Conservation (phyloP, 768 basidiomycete genomes). For the Kwoniella europaea region DNA sequence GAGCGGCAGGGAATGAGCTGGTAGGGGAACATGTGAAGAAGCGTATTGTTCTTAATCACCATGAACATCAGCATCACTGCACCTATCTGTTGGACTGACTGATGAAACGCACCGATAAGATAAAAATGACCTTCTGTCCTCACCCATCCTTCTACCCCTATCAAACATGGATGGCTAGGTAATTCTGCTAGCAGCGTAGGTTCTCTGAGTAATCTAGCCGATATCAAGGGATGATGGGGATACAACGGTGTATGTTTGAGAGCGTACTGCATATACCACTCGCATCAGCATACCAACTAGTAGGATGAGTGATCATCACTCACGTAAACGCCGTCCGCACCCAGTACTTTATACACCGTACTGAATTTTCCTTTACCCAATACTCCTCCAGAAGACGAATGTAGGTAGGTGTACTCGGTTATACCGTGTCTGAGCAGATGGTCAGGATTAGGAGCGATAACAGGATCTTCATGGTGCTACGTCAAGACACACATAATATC, state of each 20-base stretch:
- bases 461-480: slow-evolving; percentile 26
- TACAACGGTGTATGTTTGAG: slow-evolving; percentile 61
- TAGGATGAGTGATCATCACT: slow-evolving; percentile 16
- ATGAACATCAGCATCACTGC: too few relatives aligned
- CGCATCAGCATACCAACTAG: too few relatives aligned
- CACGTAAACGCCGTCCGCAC: slow-evolving; percentile 54
- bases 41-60: slow-evolving; percentile 41
- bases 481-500: neutral
- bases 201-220: slow-evolving; percentile 59
- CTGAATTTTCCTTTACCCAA: slow-evolving; percentile 61
- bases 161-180: slow-evolving; percentile 60
- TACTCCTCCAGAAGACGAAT: slow-evolving; percentile 28
- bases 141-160: slow-evolving; percentile 60
- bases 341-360: slow-evolving; percentile 58
- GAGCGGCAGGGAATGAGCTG: slow-evolving; percentile 36
- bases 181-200: slow-evolving; percentile 60
- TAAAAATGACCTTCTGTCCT: slow-evolving; percentile 61
- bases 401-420: slow-evolving; percentile 57
- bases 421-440: slow-evolving; percentile 55
- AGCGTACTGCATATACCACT: slow-evolving; percentile 53
- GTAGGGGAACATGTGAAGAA: slow-evolving; percentile 56
- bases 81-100: slow-evolving; percentile 9
- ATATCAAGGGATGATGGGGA: slow-evolving; percentile 62
- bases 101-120: slow-evolving; percentile 55
- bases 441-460: slow-evolving; percentile 51